Conservation (phyloP, 2,329 filamentous ascomycete genomes). For the Penicillium polonicum region DNA sequence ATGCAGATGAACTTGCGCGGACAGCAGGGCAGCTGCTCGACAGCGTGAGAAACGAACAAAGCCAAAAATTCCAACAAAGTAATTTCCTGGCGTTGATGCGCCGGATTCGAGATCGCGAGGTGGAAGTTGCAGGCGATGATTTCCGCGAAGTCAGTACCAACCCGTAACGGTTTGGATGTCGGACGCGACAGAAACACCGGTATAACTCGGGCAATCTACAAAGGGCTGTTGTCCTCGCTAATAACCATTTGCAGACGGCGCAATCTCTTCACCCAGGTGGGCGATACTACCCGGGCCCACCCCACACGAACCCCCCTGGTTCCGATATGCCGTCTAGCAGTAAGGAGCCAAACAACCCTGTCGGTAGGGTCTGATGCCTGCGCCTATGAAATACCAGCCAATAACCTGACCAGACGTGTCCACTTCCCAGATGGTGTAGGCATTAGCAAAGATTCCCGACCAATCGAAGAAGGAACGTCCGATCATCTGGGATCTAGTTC, state of each 20-base stretch:
- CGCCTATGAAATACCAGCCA: not conserved
- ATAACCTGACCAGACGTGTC: conserved; percentile 15
- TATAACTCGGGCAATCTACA: conserved; percentile 34
- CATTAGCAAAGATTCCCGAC: conserved; percentile 2
- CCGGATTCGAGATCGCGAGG: conserved; percentile 68
- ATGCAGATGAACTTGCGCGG: conserved; percentile 67
- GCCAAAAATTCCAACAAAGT: conserved; percentile 74
- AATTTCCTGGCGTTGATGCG: conserved; percentile 76
- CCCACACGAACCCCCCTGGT: conserved; percentile 9
- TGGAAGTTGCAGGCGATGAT: conserved; percentile 68
- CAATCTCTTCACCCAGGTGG: conserved; percentile 51
- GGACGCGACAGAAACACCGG: conserved; percentile 38
- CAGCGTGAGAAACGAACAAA: conserved; percentile 66
- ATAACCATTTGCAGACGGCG: conserved; percentile 33
- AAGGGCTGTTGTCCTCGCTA: conserved; percentile 36
- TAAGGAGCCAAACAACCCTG: conserved; percentile 24
- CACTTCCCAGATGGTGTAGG: conserved; percentile 12
- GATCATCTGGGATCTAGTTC: conserved; percentile 14
- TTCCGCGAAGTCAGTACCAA: conserved; percentile 49
- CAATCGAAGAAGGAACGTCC: conserved; percentile 14
- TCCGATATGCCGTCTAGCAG: conserved; percentile 16
- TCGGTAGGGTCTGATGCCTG: conserved; percentile 9
- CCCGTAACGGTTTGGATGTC: conserved; percentile 40
- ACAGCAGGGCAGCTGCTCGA: conserved; percentile 71
- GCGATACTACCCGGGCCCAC: conserved; percentile 42